These are phyloP conservation scores for Botryobasidium botryosum DNA, from an alignment of 768 basidiomycete genomes.

Conservation along the genomic window DNA sequence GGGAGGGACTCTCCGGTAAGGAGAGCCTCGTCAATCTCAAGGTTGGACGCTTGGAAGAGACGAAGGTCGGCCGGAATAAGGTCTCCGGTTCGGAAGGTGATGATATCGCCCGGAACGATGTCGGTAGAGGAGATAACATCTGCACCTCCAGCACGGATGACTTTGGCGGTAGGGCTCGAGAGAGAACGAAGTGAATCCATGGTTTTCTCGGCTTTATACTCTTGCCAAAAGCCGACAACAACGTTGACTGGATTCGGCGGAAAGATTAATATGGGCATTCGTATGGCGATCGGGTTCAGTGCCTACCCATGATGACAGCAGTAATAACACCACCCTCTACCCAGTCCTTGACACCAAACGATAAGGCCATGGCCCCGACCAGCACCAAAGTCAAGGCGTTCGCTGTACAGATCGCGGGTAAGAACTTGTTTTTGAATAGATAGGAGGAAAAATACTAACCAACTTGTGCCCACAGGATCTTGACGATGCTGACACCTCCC, in stretches of 20 bases:
- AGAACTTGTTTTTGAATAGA: too few species aligned
- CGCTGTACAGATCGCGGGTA: neutral
- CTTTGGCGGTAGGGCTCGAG: constrained; percentile 30
- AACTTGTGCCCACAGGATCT: too few species aligned
- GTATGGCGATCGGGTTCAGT: too few species aligned
- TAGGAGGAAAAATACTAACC: too few species aligned
- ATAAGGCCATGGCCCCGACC: constrained; percentile 28
- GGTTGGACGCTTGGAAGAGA: constrained; percentile 34
- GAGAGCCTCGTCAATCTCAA: constrained; percentile 44
- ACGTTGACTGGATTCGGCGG: constrained; percentile 1
- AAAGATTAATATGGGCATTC: neutral
- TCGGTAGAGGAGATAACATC: constrained; percentile 26
- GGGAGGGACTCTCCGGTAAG: constrained; percentile 35
- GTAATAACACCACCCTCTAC: constrained; percentile 36
- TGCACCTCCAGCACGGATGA: constrained; percentile 28
- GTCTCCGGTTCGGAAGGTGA: constrained; percentile 43
- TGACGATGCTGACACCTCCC: too few species aligned
- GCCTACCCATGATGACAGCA: constrained; percentile 28
- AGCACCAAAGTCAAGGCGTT: constrained; percentile 9
- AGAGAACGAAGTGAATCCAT: constrained; percentile 34
- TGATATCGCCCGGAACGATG: constrained; percentile 50
- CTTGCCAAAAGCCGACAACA: constrained; percentile 30
- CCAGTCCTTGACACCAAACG: constrained; percentile 37
- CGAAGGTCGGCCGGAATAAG: constrained; percentile 32
- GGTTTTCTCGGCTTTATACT: constrained; percentile 32